Percentiles rank a stretch among this genome's conserved stretches.
Evolutionary conservation across 257 asterid genomes (phyloP).

Genomic region (Solanum ahanhuiri): DNA sequence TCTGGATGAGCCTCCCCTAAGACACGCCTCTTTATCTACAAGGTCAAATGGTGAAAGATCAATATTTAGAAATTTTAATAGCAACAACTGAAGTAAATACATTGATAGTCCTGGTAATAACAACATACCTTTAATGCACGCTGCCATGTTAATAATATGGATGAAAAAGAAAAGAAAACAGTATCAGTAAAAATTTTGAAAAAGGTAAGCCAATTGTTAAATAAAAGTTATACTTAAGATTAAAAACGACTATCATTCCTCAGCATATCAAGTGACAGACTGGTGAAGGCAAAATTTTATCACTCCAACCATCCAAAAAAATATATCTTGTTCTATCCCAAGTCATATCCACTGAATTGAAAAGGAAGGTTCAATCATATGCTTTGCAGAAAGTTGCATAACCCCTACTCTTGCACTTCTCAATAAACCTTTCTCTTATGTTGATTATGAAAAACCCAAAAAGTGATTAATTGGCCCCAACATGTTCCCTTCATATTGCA

Average conservation of each 20-base stretch:
- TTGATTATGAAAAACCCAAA: background rate
- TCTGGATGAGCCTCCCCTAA: conserved; percentile 74
- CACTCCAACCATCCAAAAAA: background rate
- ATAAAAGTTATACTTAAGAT: background rate
- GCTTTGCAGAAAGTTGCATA: background rate
- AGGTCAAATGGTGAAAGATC: too few species aligned
- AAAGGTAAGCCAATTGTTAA: background rate
- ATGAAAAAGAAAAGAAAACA: conserved; percentile 4
- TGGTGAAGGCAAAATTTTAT: background rate
- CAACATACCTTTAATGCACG: conserved; percentile 80
- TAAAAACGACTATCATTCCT: background rate
- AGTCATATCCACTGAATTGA: background rate
- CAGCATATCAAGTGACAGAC: background rate
- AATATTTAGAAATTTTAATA: too few species aligned
- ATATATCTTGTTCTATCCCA: background rate
- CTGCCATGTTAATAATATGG: conserved; percentile 29
- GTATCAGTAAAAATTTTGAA: background rate
- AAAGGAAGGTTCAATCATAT: background rate
- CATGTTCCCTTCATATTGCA: background rate
- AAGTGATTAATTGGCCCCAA: background rate
- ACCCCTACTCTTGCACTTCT: background rate
- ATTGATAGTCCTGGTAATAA: background rate
- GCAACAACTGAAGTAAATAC: too few species aligned
- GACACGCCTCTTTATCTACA: conserved; percentile 74
- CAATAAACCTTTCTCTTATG: background rate